Percentiles rank a stretch among this genome's conserved stretches.
phyloP scores from a whole-genome alignment of 2,329 filamentous ascomycete species.

The Botrytis aclada region DNA sequence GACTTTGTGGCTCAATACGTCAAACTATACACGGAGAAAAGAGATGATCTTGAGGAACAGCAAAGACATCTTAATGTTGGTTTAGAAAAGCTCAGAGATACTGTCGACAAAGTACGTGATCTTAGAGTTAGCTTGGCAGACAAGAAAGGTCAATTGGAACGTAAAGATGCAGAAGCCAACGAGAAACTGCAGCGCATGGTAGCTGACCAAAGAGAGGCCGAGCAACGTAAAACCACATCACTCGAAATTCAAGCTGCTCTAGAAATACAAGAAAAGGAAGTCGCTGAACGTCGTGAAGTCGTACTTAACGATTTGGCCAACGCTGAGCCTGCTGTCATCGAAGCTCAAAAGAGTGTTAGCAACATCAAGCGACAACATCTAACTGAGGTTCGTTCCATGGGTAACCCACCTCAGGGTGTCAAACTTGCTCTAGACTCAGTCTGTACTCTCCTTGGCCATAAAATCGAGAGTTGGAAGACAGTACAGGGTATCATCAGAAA shows the following conservation, averaged over 20 bases:
- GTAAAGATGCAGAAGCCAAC: slow-evolving; percentile 92
- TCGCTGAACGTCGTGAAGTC: slow-evolving; percentile 76
- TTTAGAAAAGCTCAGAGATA: slow-evolving; percentile 94
- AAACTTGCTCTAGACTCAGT: slow-evolving; percentile 93
- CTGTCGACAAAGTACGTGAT: slow-evolving; percentile 94
- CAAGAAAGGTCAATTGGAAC: slow-evolving; percentile 90
- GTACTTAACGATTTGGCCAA: slow-evolving; percentile 84
- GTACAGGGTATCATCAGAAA: slow-evolving; percentile 84
- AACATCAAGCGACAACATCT: slow-evolving; percentile 98
- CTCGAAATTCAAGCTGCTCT: slow-evolving; percentile 84
- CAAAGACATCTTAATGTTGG: slow-evolving; percentile 97
- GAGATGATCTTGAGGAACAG: slow-evolving; percentile 96
- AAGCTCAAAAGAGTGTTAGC: slow-evolving; percentile 93
- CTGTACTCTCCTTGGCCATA: slow-evolving; percentile 89
- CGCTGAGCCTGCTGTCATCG: slow-evolving; percentile 88
- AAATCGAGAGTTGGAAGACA: slow-evolving; percentile 84
- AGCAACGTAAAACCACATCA: slow-evolving; percentile 83
- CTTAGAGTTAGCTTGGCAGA: slow-evolving; percentile 85
- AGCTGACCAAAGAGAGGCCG: slow-evolving; percentile 89
- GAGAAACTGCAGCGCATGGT: slow-evolving; percentile 98
- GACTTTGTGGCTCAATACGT: slow-evolving; percentile 99
- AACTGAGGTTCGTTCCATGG: slow-evolving; percentile 96
- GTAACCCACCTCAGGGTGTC: slow-evolving; percentile 85
- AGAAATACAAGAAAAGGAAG: slow-evolving; percentile 85
- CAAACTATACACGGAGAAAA: slow-evolving; percentile 95